Evolutionary conservation across 2,329 filamentous ascomycete genomes (phyloP).

Genomic region (Trichoderma atroviride): DNA sequence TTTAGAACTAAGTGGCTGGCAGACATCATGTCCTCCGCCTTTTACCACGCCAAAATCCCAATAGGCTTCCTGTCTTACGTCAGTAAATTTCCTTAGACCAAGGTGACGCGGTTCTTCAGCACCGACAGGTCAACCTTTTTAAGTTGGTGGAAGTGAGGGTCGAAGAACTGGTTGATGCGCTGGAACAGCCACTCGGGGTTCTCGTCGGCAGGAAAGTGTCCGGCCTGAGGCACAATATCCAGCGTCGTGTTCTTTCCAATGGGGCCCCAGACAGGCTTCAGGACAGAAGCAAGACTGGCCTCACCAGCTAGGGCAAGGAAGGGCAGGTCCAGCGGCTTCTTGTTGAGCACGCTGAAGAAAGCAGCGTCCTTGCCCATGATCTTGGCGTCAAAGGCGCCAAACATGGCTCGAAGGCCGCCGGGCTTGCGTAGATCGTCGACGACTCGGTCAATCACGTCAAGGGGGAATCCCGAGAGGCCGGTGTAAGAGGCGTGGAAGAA

Average conservation of each 20-base stretch:
- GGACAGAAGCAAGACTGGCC: constrained; percentile 34
- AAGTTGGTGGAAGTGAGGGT: neutral
- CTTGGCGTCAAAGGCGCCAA: constrained; percentile 41
- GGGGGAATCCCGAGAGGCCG: constrained; percentile 41
- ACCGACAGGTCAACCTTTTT: neutral
- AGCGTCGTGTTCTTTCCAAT: neutral
- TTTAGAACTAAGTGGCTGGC: neutral
- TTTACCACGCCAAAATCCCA: neutral
- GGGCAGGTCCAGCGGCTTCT: neutral
- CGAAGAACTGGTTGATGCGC: neutral
- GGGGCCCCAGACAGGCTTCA: constrained; percentile 33
- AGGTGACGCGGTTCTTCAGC: neutral
- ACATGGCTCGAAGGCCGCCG: constrained; percentile 45
- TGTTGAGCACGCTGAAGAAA: constrained; percentile 42
- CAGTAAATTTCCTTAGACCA: neutral
- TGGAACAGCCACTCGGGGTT: neutral
- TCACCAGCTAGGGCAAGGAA: neutral
- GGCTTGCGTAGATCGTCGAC: constrained; percentile 47
- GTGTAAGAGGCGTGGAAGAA: constrained; percentile 49
- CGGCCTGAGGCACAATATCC: neutral
- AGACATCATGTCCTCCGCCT: neutral
- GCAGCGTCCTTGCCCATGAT: constrained; percentile 39
- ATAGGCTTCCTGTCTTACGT: neutral
- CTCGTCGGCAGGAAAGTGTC: neutral
- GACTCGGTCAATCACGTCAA: constrained; percentile 32